Evolutionary conservation across 495 filamentous ascomycete genomes (phyloP).

Genomic region (Aspergillus mulundensis): DNA sequence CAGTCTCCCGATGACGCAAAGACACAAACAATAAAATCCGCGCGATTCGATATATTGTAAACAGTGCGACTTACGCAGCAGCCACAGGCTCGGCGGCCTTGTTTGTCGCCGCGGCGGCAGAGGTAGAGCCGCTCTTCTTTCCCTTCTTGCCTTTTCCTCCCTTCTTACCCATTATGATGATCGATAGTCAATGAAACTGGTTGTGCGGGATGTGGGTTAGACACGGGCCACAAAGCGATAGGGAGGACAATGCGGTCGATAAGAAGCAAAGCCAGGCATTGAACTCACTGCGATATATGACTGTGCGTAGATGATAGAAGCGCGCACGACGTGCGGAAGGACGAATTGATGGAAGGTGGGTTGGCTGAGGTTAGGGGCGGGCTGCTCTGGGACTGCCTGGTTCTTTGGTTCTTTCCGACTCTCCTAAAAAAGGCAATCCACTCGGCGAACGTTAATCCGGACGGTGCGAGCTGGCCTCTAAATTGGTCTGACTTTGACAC

Average conservation of each 20-base stretch:
- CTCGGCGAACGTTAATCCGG: slow-evolving; percentile 29
- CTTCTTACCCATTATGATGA: slow-evolving; percentile 40
- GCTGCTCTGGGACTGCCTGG: slow-evolving; percentile 12
- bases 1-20: slow-evolving; percentile 8
- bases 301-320: background rate
- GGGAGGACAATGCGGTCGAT: background rate
- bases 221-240: slow-evolving; percentile 14
- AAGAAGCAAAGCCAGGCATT: background rate
- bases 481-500: background rate
- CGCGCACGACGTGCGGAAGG: background rate
- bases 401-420: slow-evolving; percentile 21
- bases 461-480: slow-evolving; percentile 3
- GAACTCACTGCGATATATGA: slow-evolving; percentile 13
- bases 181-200: background rate
- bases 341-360: slow-evolving; percentile 1
- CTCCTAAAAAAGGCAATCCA: slow-evolving; percentile 15
- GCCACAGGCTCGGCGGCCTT: slow-evolving; percentile 34
- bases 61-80: slow-evolving; percentile 36
- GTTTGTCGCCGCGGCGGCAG: slow-evolving; percentile 29
- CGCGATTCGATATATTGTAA: background rate
- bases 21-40: background rate
- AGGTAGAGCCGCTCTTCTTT: slow-evolving; percentile 29
- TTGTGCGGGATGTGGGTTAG: slow-evolving; percentile 8
- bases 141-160: slow-evolving; percentile 43
- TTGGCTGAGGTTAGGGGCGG: slow-evolving; percentile 19